A percentile compares a stretch with the other conserved stretches of the same genome.
Conservation (phyloP, 140 eudicot species). For the Stevia rebaudiana region DNA sequence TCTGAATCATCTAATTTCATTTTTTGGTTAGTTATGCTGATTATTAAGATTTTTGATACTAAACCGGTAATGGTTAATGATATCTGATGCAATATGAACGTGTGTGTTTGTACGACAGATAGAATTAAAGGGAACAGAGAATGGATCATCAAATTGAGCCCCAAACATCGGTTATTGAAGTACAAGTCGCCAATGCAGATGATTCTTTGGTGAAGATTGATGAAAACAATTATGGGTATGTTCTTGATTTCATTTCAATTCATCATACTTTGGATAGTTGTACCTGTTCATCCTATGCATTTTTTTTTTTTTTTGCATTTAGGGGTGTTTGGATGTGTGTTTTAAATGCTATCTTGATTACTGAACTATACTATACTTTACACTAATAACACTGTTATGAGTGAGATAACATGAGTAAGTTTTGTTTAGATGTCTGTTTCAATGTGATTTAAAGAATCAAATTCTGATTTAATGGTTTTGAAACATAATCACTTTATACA, state of each 20-base stretch:
- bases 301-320: not conserved
- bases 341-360: not conserved
- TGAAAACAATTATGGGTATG: slow-evolving; percentile 28
- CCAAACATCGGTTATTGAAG: slow-evolving; percentile 1
- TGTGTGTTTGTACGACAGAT: not conserved
- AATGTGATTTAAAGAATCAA: not conserved
- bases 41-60: not conserved
- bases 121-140: not conserved
- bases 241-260: slow-evolving; percentile 9
- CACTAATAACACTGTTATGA: no score
- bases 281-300: not conserved
- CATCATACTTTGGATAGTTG: slow-evolving; percentile 4
- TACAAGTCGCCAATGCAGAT: slow-evolving; percentile 17
- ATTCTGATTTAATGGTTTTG: not conserved
- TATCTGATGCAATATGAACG: slow-evolving; percentile 1
- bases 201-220: slow-evolving; percentile 19
- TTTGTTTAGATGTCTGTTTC: not conserved
- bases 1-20: not conserved
- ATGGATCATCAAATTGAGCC: slow-evolving; percentile 8
- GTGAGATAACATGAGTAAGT: no score
- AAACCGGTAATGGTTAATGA: not conserved
- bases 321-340: slow-evolving; percentile 5
- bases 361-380: no score
- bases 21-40: slow-evolving; percentile 2
- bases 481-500: not conserved